These are phyloP conservation scores for Ustilago trichophora DNA, from an alignment of 1,284 basidiomycete genomes.

Conservation along the genomic window DNA sequence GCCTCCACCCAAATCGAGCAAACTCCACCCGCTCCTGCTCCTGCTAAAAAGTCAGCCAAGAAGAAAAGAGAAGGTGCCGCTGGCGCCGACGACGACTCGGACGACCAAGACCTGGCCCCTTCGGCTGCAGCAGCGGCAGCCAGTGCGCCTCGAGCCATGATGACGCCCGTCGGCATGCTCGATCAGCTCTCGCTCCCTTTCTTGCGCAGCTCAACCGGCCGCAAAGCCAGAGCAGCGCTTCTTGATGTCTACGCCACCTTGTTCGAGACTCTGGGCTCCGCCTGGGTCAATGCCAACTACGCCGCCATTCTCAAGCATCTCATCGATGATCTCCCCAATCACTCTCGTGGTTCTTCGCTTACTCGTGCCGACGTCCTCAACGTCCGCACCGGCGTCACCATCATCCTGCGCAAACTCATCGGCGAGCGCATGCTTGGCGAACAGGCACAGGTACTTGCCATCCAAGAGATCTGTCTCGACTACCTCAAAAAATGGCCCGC, in stretches of 20 bases:
- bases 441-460: slow-evolving; percentile 90
- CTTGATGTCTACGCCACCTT: slow-evolving; percentile 88
- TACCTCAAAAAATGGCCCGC: slow-evolving; percentile 92
- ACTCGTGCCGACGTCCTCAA: slow-evolving; percentile 74
- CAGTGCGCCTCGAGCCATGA: slow-evolving; percentile 77
- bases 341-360: slow-evolving; percentile 41
- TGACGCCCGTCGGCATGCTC: slow-evolving; percentile 84
- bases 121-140: slow-evolving; percentile 68
- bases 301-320: slow-evolving; percentile 80
- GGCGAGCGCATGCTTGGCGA: slow-evolving; percentile 82
- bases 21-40: slow-evolving; percentile 64
- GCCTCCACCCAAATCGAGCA: slow-evolving; percentile 83
- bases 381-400: slow-evolving; percentile 77
- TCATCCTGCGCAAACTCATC: slow-evolving; percentile 84
- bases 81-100: slow-evolving; percentile 68
- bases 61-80: slow-evolving; percentile 70
- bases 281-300: slow-evolving; percentile 86
- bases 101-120: slow-evolving; percentile 67
- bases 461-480: slow-evolving; percentile 81
- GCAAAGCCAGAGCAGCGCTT: slow-evolving; percentile 81
- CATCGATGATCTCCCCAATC: slow-evolving; percentile 73
- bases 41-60: slow-evolving; percentile 63
- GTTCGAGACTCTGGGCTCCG: slow-evolving; percentile 77
- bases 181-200: slow-evolving; percentile 79
- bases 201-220: slow-evolving; percentile 75